Conservation (phyloP, 768 basidiomycete species). For the Trametes villosa region DNA sequence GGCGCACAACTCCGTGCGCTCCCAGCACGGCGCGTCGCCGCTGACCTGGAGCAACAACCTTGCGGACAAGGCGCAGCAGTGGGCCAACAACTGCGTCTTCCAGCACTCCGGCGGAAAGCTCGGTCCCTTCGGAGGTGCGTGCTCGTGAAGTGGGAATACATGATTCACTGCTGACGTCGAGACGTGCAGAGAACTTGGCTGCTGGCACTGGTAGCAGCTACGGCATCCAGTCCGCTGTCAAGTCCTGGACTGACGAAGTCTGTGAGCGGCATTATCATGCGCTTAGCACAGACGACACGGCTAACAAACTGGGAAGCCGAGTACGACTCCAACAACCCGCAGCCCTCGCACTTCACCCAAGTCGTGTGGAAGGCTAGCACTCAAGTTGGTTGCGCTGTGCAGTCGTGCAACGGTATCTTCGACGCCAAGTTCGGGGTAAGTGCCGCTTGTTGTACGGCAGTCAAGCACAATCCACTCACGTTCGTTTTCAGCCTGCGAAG, state of each 20-base stretch:
- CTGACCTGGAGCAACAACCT: conserved; percentile 68
- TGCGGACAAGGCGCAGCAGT: conserved; percentile 66
- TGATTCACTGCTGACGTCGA: not conserved
- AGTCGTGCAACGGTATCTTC: conserved; percentile 63
- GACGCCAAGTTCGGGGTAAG: conserved; percentile 56
- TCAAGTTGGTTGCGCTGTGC: conserved; percentile 65
- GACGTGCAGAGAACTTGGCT: conserved; percentile 67
- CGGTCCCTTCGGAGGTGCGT: conserved; percentile 63
- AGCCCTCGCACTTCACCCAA: conserved; percentile 66
- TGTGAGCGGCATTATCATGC: conserved; percentile 45
- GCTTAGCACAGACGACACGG: not conserved
- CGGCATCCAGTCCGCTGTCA: conserved; percentile 52
- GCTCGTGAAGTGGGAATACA: too few species aligned
- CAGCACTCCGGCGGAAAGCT: conserved; percentile 70
- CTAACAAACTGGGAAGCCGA: conserved; percentile 43
- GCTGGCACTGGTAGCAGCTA: conserved; percentile 66
- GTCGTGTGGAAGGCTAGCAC: conserved; percentile 70
- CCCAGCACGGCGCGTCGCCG: conserved; percentile 62
- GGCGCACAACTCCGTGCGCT: conserved; percentile 66
- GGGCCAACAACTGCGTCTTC: conserved; percentile 71
- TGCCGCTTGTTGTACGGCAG: conserved; percentile 3
- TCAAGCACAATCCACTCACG: not conserved
- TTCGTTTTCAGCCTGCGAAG: conserved; percentile 48
- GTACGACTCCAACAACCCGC: conserved; percentile 61
- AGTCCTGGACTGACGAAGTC: conserved; percentile 70